A percentile compares a stretch with the other conserved stretches of the same genome.
Evolutionary conservation across 345 rosid species (phyloP).

Genomic region (Geranium brycei): DNA sequence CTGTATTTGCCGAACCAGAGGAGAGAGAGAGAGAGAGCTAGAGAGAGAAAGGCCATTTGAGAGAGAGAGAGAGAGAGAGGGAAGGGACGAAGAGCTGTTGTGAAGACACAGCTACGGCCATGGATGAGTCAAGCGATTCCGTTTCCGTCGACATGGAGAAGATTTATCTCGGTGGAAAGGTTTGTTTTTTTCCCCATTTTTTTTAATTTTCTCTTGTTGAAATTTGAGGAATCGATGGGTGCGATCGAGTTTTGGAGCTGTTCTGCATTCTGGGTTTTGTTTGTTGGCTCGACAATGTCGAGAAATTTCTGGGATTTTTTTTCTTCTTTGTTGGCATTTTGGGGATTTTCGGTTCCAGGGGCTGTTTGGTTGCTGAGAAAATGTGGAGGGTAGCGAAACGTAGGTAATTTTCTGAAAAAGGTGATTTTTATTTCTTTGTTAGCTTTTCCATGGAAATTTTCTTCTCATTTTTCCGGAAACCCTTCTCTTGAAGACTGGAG

Average conservation of each 20-base stretch:
- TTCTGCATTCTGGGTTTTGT: background rate
- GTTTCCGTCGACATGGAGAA: conserved; percentile 59
- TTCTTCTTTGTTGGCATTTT: background rate
- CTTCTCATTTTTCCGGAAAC: background rate
- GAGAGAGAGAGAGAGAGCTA: background rate
- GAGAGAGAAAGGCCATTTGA: conserved; percentile 1
- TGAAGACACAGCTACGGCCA: conserved; percentile 33
- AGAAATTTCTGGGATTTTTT: background rate
- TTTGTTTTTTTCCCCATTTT: conserved; percentile 4
- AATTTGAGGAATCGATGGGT: background rate
- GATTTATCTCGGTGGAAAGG: conserved; percentile 89
- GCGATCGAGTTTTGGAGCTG: background rate
- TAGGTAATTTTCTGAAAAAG: background rate
- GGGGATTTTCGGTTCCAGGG: background rate
- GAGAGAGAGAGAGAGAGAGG: background rate
- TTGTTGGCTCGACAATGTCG: background rate
- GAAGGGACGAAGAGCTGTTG: conserved; percentile 1
- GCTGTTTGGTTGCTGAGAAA: conserved; percentile 1
- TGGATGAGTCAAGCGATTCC: conserved; percentile 47
- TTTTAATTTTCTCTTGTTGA: background rate
- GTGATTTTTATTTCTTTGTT: background rate
- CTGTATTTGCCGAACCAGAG: background rate
- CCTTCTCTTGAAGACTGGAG: no score
- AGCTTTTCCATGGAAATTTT: background rate
- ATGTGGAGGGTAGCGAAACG: background rate